phyloP scores from a whole-genome alignment of 345 rosid species.

The Corchorus olitorius region DNA sequence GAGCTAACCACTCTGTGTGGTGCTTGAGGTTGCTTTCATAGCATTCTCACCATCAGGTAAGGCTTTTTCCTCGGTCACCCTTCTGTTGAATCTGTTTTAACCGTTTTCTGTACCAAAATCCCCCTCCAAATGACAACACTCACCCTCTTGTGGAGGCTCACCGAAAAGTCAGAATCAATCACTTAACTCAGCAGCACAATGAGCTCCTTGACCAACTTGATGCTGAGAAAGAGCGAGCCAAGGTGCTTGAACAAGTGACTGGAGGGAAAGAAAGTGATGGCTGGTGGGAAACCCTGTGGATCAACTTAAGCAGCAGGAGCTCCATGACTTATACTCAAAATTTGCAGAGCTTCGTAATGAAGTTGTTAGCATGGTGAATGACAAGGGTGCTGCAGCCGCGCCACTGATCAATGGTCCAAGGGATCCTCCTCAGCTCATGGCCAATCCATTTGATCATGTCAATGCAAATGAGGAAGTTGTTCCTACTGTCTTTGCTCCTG shows the following conservation, averaged over 20 bases:
- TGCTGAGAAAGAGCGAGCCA: no score
- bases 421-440: neutral
- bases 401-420: neutral
- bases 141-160: no score
- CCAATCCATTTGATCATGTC: no score
- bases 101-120: no score
- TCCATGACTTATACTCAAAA: neutral
- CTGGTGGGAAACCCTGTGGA: conserved; percentile 38
- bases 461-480: neutral
- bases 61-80: no score
- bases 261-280: neutral
- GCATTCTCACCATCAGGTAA: no score
- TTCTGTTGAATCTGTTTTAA: no score
- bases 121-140: no score
- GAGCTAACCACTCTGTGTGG: no score
- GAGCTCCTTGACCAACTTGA: conserved; percentile 15
- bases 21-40: no score
- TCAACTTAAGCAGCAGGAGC: conserved; percentile 5
- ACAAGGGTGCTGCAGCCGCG: neutral
- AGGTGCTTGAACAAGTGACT: neutral
- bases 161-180: no score
- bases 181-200: no score
- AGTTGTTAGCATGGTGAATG: neutral
- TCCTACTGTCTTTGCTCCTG: neutral
- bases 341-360: neutral